Percentiles rank a stretch among this genome's conserved stretches.
phyloP scores from a whole-genome alignment of 73 alveolate genomes.

The Uronychia binucleata region DNA sequence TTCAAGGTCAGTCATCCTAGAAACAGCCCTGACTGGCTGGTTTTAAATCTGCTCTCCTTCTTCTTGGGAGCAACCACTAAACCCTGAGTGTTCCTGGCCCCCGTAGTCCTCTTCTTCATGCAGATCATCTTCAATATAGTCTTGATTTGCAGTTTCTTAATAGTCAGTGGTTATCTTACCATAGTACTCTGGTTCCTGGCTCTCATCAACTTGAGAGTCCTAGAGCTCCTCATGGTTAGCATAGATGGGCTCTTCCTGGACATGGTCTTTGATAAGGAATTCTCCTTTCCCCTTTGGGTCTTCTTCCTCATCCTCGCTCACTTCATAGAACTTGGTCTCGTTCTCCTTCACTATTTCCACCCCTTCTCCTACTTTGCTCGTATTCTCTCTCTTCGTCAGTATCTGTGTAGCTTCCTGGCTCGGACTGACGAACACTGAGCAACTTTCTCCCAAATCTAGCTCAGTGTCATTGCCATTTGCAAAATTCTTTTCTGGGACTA shows the following conservation, averaged over 20 bases:
- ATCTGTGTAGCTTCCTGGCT: not conserved
- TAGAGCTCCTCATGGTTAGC: no score
- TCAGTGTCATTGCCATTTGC: slow-evolving; percentile 1
- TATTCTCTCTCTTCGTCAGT: not conserved
- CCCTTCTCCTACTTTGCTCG: not conserved
- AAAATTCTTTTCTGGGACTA: no score
- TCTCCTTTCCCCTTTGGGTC: not conserved
- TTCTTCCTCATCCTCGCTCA: not conserved
- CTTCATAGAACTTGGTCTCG: not conserved
- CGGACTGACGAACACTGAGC: not conserved
- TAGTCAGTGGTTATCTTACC: no score
- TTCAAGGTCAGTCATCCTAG: not conserved
- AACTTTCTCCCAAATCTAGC: not conserved
- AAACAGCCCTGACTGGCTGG: no score
- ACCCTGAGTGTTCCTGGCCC: not conserved
- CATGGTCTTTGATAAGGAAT: not conserved
- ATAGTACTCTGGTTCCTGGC: no score
- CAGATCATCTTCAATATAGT: no score
- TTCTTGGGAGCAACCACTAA: no score
- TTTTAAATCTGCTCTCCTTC: not conserved
- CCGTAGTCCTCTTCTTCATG: no score
- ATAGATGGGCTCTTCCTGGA: no score
- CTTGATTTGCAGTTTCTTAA: not conserved
- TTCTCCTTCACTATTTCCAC: not conserved
- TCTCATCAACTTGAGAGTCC: no score